Percentiles rank a stretch among this genome's conserved stretches.
Conservation (phyloP, 331 rosid genomes). For the Spiraea crenata region DNA sequence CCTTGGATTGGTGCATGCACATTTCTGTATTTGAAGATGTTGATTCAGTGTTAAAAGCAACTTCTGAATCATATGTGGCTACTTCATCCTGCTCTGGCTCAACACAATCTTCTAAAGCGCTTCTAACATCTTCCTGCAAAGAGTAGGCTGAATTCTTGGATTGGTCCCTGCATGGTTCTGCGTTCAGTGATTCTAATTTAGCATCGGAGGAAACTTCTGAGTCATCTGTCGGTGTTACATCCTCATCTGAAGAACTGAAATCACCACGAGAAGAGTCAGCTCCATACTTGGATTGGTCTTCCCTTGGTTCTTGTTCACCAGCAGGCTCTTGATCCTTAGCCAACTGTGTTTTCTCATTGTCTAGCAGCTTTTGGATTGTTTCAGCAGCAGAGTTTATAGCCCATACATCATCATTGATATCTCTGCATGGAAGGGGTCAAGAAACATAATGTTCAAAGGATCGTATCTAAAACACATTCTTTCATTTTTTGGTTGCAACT, state of each 20-base stretch:
- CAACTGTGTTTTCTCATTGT: constrained; percentile 41
- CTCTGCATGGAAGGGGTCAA: constrained; percentile 32
- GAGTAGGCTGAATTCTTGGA: constrained; percentile 9
- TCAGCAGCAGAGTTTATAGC: constrained; percentile 42
- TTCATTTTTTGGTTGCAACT: neutral
- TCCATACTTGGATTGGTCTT: constrained; percentile 4
- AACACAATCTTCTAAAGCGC: constrained; percentile 19
- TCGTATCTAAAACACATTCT: neutral
- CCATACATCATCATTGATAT: constrained; percentile 39
- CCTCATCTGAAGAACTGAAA: constrained; percentile 24
- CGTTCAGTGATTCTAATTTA: constrained; percentile 21
- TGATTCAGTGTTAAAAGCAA: neutral
- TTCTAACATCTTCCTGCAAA: constrained; percentile 22
- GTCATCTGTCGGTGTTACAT: constrained; percentile 24
- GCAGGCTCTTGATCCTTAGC: constrained; percentile 23
- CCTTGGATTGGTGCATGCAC: neutral
- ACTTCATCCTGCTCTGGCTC: constrained; percentile 19
- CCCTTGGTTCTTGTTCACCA: neutral
- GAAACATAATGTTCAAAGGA: neutral
- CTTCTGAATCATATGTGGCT: constrained; percentile 2
- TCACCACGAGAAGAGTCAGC: constrained; percentile 25
- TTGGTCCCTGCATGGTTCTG: constrained; percentile 13
- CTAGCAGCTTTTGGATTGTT: constrained; percentile 52
- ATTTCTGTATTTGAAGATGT: neutral
- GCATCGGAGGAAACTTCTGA: constrained; percentile 24